Base-by-base conservation (phyloP, 768 basidiomycete species). In the Tulasnella sp. region DNA sequence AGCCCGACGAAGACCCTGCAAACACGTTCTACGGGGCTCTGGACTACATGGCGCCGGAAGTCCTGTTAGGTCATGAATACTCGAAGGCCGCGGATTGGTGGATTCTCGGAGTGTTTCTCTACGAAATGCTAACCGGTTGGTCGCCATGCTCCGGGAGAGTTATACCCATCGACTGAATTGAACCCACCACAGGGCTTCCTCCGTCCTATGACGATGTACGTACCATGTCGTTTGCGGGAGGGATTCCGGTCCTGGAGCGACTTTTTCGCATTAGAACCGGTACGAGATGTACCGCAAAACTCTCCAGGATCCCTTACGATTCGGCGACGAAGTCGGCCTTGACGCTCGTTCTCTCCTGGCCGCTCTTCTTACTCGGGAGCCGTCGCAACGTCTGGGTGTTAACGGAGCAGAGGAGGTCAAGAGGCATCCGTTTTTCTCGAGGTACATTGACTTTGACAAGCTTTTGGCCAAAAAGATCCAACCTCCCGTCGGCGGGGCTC, bases 21-120 rank as follows among this genome's bases (percentile, higher is more conserved):
- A 98, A 98, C 84, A 99, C 97, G 4, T 99, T 99, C 88, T 99
- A 97, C 84, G 97, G 97, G 24, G 98, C 97, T 2, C 97, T 97
- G 0, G 97, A 98, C 85, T 98, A 98, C 83, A 90, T 97, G 48
- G 95, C 96, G 9, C 95, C 95, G 0, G 94, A 95, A 84, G 93
- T 96, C 82, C 86, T 89, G 20, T 86, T 87, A 0, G 88, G 88
- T 0, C 87, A 88, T 60, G 87, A 87, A 1, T 89, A 89, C 83
- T 87, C 87, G 74, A 94, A 94, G 86, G 91, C 92, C n/a, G 97
- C 98, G 81, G 97, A 98, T 85, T 98, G 97, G 96, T 98, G 97
- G 97, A 98, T 96, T 4, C 90, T 98, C 24, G 97, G 97, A 77
- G 97, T 98, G 9, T 88, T 99, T 50, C 86, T 95, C 79, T 95